Percentiles rank a stretch among this genome's conserved stretches.
Evolutionary conservation across 2,329 filamentous ascomycete genomes (phyloP).

Genomic region (Penicillium griseofulvum): DNA sequence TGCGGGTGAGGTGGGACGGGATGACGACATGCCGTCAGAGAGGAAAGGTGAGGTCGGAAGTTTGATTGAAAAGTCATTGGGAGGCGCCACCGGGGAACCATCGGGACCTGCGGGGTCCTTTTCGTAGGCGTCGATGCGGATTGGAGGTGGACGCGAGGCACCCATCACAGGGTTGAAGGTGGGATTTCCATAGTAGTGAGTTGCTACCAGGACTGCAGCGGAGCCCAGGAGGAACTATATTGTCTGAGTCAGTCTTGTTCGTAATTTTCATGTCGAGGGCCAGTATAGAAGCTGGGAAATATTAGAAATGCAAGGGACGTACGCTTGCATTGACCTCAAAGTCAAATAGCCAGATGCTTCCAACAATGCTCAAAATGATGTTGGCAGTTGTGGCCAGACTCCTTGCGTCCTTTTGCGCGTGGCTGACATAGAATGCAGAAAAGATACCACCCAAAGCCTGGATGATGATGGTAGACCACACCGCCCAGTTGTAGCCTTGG

Average conservation of each 20-base stretch:
- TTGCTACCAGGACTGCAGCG: slow-evolving; percentile 72
- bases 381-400: slow-evolving; percentile 92
- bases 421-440: slow-evolving; percentile 77
- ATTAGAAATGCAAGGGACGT: slow-evolving; percentile 40
- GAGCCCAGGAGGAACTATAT: slow-evolving; percentile 78
- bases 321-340: slow-evolving; percentile 71
- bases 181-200: slow-evolving; percentile 76
- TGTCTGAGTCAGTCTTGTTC: slow-evolving; percentile 12
- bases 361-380: slow-evolving; percentile 81
- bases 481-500: slow-evolving; percentile 86
- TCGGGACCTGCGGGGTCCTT: slow-evolving; percentile 62
- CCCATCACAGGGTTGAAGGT: slow-evolving; percentile 41
- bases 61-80: slow-evolving; percentile 49
- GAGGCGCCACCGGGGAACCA: slow-evolving; percentile 24
- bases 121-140: slow-evolving; percentile 70
- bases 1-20: slow-evolving; percentile 52
- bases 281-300: neutral
- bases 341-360: slow-evolving; percentile 82
- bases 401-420: slow-evolving; percentile 86
- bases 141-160: slow-evolving; percentile 48
- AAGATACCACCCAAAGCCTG: slow-evolving; percentile 83
- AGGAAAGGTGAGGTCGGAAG: slow-evolving; percentile 48
- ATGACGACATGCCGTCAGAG: slow-evolving; percentile 53
- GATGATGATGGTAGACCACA: slow-evolving; percentile 79
- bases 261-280: neutral